phyloP scores from a whole-genome alignment of 805 yeast species.

The Kluyveromyces siamensis region DNA sequence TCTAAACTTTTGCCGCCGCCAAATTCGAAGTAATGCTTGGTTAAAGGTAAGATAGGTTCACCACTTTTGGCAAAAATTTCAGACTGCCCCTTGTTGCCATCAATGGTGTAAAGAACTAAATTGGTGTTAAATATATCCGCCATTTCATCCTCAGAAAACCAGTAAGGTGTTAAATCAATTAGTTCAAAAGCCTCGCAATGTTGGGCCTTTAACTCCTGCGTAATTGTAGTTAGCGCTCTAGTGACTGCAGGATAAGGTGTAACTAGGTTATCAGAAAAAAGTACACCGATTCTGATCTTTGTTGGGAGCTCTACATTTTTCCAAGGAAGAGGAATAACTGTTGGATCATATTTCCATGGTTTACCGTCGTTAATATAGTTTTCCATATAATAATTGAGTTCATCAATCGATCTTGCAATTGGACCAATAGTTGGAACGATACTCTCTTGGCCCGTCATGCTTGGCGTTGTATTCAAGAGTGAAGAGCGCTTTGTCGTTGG shows the following conservation, averaged over 20 bases:
- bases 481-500: constrained; percentile 51
- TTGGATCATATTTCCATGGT: constrained; percentile 48
- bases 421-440: constrained; percentile 64
- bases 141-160: constrained; percentile 20
- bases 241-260: constrained; percentile 58
- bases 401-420: constrained; percentile 53
- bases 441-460: constrained; percentile 56
- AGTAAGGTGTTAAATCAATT: constrained; percentile 31
- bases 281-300: constrained; percentile 48
- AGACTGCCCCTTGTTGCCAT: constrained; percentile 55
- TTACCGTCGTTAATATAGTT: constrained; percentile 50
- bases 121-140: constrained; percentile 12
- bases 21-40: constrained; percentile 49
- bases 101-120: constrained; percentile 44
- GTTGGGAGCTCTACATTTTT: constrained; percentile 24
- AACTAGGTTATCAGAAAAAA: constrained; percentile 56
- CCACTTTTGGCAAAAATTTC: constrained; percentile 49
- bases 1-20: constrained; percentile 48
- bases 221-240: constrained; percentile 47
- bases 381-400: constrained; percentile 61
- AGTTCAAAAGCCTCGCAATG: constrained; percentile 56
- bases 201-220: constrained; percentile 40
- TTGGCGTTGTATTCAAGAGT: constrained; percentile 34
- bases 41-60: constrained; percentile 60
- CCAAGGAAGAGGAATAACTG: constrained; percentile 33